A percentile compares a stretch with the other conserved stretches of the same genome.
These are phyloP conservation scores for Salix viminalis DNA, from an alignment of 345 rosid genomes.

Conservation along the genomic window DNA sequence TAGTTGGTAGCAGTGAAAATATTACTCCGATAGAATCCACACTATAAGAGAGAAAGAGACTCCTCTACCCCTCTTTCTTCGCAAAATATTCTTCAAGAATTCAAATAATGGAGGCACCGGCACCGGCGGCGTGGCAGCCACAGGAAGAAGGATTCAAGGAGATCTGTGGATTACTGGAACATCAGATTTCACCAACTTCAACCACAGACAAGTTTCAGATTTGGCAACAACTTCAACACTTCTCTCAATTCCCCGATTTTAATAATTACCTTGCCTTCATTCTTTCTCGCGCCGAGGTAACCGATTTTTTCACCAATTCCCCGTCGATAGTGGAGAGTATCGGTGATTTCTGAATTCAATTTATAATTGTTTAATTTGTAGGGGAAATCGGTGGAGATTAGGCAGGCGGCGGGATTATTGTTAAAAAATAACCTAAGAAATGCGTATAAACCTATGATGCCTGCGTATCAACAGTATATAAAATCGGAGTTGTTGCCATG, in stretches of 20 bases:
- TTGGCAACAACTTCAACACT: slow-evolving; percentile 90
- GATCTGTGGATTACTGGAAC: slow-evolving; percentile 80
- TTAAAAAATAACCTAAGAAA: slow-evolving; percentile 79
- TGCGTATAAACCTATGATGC: slow-evolving; percentile 58
- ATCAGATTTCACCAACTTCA: slow-evolving; percentile 85
- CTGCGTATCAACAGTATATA: slow-evolving; percentile 58
- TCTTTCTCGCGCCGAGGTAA: slow-evolving; percentile 83
- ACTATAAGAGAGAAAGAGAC: background rate
- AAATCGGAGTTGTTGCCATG: slow-evolving; percentile 81
- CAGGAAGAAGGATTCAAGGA: slow-evolving; percentile 73
- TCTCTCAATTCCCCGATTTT: slow-evolving; percentile 91
- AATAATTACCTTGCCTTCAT: slow-evolving; percentile 92
- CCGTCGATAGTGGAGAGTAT: background rate
- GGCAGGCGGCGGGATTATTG: slow-evolving; percentile 96
- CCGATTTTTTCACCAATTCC: background rate
- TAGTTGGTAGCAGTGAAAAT: background rate
- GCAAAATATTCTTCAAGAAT: background rate
- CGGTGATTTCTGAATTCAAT: background rate
- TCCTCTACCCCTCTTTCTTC: background rate
- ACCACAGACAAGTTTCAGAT: slow-evolving; percentile 83
- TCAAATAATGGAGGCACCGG: slow-evolving; percentile 26
- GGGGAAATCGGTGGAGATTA: slow-evolving; percentile 81
- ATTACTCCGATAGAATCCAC: background rate
- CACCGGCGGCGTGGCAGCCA: slow-evolving; percentile 68
- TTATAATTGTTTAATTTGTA: slow-evolving; percentile 19